These are phyloP conservation scores for Penicillium glabrum DNA, from an alignment of 2,329 filamentous ascomycete species.

Conservation along the genomic window DNA sequence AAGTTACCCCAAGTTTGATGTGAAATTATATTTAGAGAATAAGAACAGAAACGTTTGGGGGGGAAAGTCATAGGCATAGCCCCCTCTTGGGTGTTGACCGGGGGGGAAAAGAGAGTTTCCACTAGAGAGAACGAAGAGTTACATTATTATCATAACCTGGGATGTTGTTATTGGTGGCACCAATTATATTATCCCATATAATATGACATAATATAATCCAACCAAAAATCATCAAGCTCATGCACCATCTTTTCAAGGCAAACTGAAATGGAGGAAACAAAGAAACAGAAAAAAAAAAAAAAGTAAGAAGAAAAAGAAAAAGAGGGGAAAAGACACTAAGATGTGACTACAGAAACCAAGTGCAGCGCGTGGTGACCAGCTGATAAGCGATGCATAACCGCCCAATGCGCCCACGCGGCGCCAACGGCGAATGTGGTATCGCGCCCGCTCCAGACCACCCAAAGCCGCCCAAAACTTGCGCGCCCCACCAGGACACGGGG, in stretches of 20 bases:
- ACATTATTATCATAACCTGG: too few relatives aligned
- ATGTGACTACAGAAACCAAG: not conserved
- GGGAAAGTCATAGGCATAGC: too few relatives aligned
- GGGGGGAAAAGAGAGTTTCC: not conserved
- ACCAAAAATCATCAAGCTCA: too few relatives aligned
- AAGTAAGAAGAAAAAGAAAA: not conserved
- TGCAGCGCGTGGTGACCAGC: conserved; percentile 11
- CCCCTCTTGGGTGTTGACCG: too few relatives aligned
- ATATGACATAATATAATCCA: too few relatives aligned
- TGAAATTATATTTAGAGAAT: too few relatives aligned
- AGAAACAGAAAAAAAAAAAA: not conserved
- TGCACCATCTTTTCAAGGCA: not conserved
- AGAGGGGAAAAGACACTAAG: not conserved
- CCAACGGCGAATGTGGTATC: conserved; percentile 9
- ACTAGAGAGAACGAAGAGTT: not conserved
- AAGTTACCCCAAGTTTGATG: too few relatives aligned
- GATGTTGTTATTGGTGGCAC: too few relatives aligned
- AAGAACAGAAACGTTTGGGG: not conserved
- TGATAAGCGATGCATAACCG: conserved; percentile 25
- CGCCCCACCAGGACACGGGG: conserved; percentile 24
- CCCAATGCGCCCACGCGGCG: conserved; percentile 17
- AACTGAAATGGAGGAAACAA: not conserved
- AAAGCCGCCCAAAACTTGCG: not conserved
- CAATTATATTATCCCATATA: too few relatives aligned
- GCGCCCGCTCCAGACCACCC: not conserved